Evolutionary conservation across 2,329 filamentous ascomycete species (phyloP).

Genomic region (Paracoccidioides brasiliensis): DNA sequence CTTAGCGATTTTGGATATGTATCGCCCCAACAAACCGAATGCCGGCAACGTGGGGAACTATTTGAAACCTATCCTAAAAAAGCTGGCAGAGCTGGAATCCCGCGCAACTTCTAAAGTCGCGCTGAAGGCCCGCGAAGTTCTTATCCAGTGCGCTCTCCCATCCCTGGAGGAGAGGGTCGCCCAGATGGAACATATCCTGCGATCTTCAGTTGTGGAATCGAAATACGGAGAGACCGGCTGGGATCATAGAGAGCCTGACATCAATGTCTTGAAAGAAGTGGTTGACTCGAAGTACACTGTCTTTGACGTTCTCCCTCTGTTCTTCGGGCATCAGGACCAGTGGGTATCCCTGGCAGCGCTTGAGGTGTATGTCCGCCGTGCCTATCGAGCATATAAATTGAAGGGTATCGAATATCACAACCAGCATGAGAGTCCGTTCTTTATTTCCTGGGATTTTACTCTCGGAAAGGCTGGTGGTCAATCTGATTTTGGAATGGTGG

Average conservation of each 20-base stretch:
- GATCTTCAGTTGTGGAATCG: slow-evolving; percentile 91
- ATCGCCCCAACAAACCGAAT: slow-evolving; percentile 85
- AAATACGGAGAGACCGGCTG: slow-evolving; percentile 92
- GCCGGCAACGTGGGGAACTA: slow-evolving; percentile 79
- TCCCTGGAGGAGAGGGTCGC: slow-evolving; percentile 87
- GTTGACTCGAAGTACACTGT: slow-evolving; percentile 98
- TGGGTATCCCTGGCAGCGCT: slow-evolving; percentile 90
- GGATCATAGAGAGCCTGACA: slow-evolving; percentile 85
- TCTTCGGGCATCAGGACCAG: slow-evolving; percentile 87
- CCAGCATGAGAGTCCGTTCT: slow-evolving; percentile 55
- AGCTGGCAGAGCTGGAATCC: slow-evolving; percentile 81
- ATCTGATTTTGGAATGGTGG: slow-evolving; percentile 71
- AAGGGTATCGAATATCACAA: slow-evolving; percentile 81
- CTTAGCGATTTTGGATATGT: slow-evolving; percentile 82
- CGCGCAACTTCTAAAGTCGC: slow-evolving; percentile 85
- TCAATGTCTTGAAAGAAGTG: slow-evolving; percentile 89
- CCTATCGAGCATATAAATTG: slow-evolving; percentile 89
- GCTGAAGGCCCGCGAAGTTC: slow-evolving; percentile 88
- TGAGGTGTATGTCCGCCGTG: slow-evolving; percentile 90
- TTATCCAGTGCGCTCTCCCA: slow-evolving; percentile 93
- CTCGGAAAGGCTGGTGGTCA: slow-evolving; percentile 77
- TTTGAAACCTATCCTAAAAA: slow-evolving; percentile 68
- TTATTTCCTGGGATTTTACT: slow-evolving; percentile 89
- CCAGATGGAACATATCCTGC: slow-evolving; percentile 98
- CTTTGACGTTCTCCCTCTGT: slow-evolving; percentile 86